A percentile compares a stretch with the other conserved stretches of the same genome.
Evolutionary conservation across 441 rosid genomes (phyloP).

Genomic region (Arabidopsis lyrata): DNA sequence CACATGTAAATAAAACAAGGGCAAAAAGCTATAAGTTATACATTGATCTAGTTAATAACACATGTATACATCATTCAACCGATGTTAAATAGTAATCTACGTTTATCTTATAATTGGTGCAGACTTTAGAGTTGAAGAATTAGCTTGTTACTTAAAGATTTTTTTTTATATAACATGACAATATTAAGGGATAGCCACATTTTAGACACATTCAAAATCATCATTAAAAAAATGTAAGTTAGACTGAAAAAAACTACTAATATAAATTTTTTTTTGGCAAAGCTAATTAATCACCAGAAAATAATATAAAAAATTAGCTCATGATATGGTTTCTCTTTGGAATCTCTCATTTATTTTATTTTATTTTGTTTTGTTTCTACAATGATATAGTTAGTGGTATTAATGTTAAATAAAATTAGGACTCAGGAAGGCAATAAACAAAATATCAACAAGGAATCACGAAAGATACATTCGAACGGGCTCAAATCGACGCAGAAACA

Average conservation of each 20-base stretch:
- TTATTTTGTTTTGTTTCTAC: neutral
- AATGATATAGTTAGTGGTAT: neutral
- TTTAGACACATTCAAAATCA: no score
- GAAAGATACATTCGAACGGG: constrained; percentile 39
- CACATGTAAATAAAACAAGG: no score
- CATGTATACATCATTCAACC: no score
- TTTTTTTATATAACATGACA: no score
- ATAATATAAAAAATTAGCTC: neutral
- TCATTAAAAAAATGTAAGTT: neutral
- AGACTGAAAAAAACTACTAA: neutral
- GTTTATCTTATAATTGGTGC: no score
- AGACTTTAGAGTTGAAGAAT: no score
- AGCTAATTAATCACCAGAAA: neutral
- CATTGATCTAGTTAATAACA: no score
- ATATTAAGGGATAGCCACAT: no score
- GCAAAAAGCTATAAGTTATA: no score
- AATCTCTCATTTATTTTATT: neutral
- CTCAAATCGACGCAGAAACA: constrained; percentile 34
- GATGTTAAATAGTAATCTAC: no score
- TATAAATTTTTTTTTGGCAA: neutral
- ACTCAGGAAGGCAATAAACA: constrained; percentile 20
- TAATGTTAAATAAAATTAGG: constrained; percentile 17
- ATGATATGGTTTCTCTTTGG: neutral
- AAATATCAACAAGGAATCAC: constrained; percentile 39
- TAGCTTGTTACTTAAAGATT: no score